Conservation (phyloP, 2,329 filamentous ascomycete species). For the Alternaria sp. region DNA sequence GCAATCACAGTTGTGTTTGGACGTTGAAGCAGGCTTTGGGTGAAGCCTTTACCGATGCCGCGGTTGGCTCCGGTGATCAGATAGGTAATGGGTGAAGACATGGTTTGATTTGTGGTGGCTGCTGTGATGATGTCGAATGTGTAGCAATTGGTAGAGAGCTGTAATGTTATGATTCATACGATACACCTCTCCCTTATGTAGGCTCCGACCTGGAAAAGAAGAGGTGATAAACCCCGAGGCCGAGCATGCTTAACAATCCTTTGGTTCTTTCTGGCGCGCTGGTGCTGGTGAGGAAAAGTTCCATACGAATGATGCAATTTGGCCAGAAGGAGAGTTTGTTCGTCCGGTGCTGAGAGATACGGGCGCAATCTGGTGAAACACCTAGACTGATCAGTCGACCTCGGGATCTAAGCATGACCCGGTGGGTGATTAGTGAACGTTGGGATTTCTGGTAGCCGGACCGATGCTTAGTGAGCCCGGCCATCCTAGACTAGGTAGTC, state of each 20-base stretch:
- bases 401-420: neutral
- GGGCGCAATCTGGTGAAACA: neutral
- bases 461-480: neutral
- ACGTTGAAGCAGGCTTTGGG: slow-evolving; percentile 10
- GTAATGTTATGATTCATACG: neutral
- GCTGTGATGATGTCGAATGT: neutral
- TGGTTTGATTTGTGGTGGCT: neutral
- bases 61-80: slow-evolving; percentile 2
- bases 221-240: neutral
- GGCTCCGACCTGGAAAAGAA: neutral
- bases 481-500: neutral
- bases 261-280: neutral
- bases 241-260: neutral
- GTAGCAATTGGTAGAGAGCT: neutral
- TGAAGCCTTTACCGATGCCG: slow-evolving; percentile 20
- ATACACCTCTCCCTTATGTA: neutral
- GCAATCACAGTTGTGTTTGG: slow-evolving; percentile 26
- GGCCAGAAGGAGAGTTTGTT: neutral
- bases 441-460: neutral
- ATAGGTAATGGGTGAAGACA: neutral
- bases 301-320: neutral
- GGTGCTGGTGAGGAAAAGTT: neutral
- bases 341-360: neutral
- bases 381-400: neutral
- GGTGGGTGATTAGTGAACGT: neutral